Conservation (phyloP, 495 filamentous ascomycete species). For the Penicillium paradoxum region DNA sequence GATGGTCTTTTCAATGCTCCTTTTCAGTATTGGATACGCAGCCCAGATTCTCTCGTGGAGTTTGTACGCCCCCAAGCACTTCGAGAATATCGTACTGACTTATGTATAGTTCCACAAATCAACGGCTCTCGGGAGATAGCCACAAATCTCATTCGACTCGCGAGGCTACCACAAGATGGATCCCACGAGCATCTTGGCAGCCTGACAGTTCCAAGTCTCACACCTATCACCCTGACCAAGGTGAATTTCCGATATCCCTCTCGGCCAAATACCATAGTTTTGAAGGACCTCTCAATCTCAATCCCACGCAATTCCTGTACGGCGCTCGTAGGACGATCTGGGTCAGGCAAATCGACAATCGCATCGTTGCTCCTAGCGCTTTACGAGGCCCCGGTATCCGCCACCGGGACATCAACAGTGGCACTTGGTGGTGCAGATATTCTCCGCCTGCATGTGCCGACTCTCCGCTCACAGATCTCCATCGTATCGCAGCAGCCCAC, state of each 20-base stretch:
- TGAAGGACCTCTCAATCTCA: slow-evolving; percentile 56
- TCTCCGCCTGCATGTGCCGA: slow-evolving; percentile 50
- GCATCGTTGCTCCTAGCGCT: slow-evolving; percentile 67
- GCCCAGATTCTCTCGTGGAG: slow-evolving; percentile 61
- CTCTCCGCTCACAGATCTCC: slow-evolving; percentile 63
- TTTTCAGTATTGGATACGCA: slow-evolving; percentile 73
- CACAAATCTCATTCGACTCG: slow-evolving; percentile 66
- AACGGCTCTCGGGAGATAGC: slow-evolving; percentile 67
- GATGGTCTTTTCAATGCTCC: slow-evolving; percentile 72
- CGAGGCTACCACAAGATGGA: slow-evolving; percentile 46
- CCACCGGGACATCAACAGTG: slow-evolving; percentile 31
- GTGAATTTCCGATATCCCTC: slow-evolving; percentile 67
- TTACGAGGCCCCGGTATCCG: slow-evolving; percentile 43
- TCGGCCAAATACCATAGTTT: slow-evolving; percentile 45
- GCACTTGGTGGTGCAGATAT: slow-evolving; percentile 55
- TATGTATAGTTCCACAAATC: slow-evolving; percentile 64
- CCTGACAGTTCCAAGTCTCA: slow-evolving; percentile 40
- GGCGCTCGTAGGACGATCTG: slow-evolving; percentile 77
- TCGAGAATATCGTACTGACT: slow-evolving; percentile 4
- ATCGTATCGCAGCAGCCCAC: slow-evolving; percentile 73
- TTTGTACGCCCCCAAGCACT: slow-evolving; percentile 19
- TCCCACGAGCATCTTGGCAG: slow-evolving; percentile 57
- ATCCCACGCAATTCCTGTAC: slow-evolving; percentile 57
- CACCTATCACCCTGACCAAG: slow-evolving; percentile 57
- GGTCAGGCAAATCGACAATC: slow-evolving; percentile 86